Conservation (phyloP, 352 stramenopile genomes). For the Globisporangium polare region DNA sequence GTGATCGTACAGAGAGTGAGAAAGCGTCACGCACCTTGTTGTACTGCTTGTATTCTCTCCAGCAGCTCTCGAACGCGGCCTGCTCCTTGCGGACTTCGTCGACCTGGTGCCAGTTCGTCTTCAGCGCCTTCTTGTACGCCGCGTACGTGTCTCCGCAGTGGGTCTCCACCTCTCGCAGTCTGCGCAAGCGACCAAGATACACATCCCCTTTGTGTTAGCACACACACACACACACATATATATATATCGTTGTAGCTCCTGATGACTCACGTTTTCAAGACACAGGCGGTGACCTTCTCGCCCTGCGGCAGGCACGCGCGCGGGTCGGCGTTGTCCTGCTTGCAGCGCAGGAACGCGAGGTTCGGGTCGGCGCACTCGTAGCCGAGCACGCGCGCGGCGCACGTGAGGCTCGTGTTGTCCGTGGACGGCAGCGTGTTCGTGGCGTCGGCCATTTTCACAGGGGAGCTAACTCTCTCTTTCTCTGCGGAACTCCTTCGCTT, state of each 20-base stretch:
- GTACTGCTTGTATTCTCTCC: constrained; percentile 77
- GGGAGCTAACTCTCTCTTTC: neutral
- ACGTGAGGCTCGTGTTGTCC: constrained; percentile 88
- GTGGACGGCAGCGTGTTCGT: constrained; percentile 62
- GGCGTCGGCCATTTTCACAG: constrained; percentile 41
- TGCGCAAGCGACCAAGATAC: constrained; percentile 13
- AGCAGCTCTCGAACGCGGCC: constrained; percentile 81
- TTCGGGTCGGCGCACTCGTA: constrained; percentile 83
- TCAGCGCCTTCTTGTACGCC: constrained; percentile 85
- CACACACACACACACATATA: neutral
- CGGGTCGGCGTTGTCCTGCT: constrained; percentile 79
- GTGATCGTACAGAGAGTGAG: neutral
- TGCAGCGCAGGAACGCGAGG: constrained; percentile 85
- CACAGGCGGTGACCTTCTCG: constrained; percentile 85
- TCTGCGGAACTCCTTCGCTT: constrained; percentile 12
- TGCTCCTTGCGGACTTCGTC: constrained; percentile 85
- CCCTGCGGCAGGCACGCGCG: constrained; percentile 76
- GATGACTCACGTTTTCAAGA: constrained; percentile 81
- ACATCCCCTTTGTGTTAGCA: neutral
- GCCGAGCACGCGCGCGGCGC: constrained; percentile 74
- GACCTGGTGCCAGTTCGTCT: constrained; percentile 88
- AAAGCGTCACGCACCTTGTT: constrained; percentile 10
- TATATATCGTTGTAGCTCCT: too few species aligned
- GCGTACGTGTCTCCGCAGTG: constrained; percentile 84
- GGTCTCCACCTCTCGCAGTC: constrained; percentile 71